Base-by-base conservation (phyloP, 2,329 filamentous ascomycete species). In the Aspergillus sp. region DNA sequence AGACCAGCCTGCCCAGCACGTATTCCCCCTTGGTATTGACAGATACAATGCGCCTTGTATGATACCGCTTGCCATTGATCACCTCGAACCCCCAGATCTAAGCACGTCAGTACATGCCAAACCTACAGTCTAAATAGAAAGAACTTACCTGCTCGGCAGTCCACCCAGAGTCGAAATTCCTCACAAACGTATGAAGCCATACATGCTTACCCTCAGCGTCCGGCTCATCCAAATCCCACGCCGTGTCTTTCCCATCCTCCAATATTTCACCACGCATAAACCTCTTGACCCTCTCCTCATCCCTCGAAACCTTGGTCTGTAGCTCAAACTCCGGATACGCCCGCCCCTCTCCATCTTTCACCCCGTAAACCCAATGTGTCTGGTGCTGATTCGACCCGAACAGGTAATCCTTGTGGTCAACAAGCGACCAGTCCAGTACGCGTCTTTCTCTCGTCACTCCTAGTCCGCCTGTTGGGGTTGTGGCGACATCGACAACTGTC, bases 81-180 rank as follows among this genome's bases (percentile, higher is more conserved):
- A 17, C 23, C 23, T 56, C 54, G 23, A 56, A 56, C 2, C 54
- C 54, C 54, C 54, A 56, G 1, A 56, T 14, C 54, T 52, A 14
- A 2, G 9, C 14, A 15, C 1, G 15, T 23, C 25, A 33, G 44
- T 33, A 23, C 14, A 19, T 23, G 0, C 15, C 1, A 40, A 17
- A 17, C 21, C 21, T 21, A 21, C 12, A 33, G 11, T n/a, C 5
- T 1, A 21, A 12, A 21, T 8, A 35, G 4, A 17, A 45, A 21
- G 39, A 41, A 41, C 44, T 41, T 31, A 56, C 54, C 35, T 56
- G 54, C 33, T 56, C 54, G 1, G 40, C 23, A 3, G 48, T 41
- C 46, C 54, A 56, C 2, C 41, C 23, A 11, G 35, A 5, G 35
- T 21, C 45, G 6, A 46, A 4, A 14, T 40, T 56, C 1, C 47